phyloP scores from a whole-genome alignment of 495 filamentous ascomycete species.

The Aspergillus avenaceus region DNA sequence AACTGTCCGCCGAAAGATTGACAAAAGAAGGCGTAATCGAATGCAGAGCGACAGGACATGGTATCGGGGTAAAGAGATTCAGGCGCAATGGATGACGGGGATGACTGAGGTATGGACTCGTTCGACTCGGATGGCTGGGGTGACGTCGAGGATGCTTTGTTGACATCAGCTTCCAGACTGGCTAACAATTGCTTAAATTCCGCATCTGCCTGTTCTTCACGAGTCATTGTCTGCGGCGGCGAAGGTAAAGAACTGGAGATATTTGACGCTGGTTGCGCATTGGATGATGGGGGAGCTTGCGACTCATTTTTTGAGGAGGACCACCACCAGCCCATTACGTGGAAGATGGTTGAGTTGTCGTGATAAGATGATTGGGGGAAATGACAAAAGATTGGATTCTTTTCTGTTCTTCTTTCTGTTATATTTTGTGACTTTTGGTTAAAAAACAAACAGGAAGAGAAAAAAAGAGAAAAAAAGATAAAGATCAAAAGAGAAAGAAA shows the following conservation, averaged over 20 bases:
- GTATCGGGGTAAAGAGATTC: slow-evolving; percentile 67
- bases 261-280: slow-evolving; percentile 5
- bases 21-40: slow-evolving; percentile 95
- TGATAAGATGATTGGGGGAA: background rate
- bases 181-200: slow-evolving; percentile 59
- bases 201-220: slow-evolving; percentile 56
- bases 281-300: slow-evolving; percentile 14
- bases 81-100: slow-evolving; percentile 43
- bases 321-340: slow-evolving; percentile 51
- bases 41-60: slow-evolving; percentile 86
- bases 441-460: too few relatives aligned
- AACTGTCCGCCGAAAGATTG: slow-evolving; percentile 88
- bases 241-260: slow-evolving; percentile 9
- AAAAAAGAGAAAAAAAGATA: too few relatives aligned
- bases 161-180: slow-evolving; percentile 37
- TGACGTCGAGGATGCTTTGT: slow-evolving; percentile 5
- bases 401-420: too few relatives aligned
- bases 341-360: background rate
- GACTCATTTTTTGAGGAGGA: slow-evolving; percentile 22
- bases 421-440: too few relatives aligned
- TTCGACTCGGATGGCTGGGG: slow-evolving; percentile 21
- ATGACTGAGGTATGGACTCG: slow-evolving; percentile 13
- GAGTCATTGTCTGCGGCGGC: slow-evolving; percentile 39
- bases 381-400: background rate
- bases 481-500: background rate